A percentile compares a stretch with the other conserved stretches of the same genome.
phyloP scores from a whole-genome alignment of 2,329 filamentous ascomycete genomes.

The Escovopsis sp. region DNA sequence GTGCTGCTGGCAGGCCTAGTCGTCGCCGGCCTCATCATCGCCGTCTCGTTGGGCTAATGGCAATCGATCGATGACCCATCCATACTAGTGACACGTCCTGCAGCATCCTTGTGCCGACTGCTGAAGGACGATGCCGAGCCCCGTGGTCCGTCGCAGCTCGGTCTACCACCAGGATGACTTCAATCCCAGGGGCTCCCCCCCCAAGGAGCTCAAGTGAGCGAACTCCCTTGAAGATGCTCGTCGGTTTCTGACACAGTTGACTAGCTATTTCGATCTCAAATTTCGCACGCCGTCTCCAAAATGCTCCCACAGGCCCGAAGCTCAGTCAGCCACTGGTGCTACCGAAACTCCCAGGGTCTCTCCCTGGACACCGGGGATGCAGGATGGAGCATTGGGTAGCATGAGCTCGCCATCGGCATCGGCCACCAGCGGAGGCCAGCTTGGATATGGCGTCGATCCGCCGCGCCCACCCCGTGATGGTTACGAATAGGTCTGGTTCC shows the following conservation, averaged over 20 bases:
- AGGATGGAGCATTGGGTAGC: constrained; percentile 5
- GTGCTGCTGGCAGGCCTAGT: no score
- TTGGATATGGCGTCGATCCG: constrained; percentile 27
- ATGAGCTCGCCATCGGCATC: constrained; percentile 1
- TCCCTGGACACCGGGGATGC: constrained; percentile 4
- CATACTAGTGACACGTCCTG: no score
- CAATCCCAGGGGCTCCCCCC: no score
- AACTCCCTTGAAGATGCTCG: background rate
- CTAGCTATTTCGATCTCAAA: constrained; percentile 20
- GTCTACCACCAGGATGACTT: no score
- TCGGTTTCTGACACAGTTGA: no score
- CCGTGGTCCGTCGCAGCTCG: no score
- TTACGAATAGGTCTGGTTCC: constrained; percentile 49
- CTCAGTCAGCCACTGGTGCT: background rate
- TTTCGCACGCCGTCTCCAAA: constrained; percentile 5
- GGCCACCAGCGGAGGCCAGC: constrained; percentile 1
- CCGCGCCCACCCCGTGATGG: constrained; percentile 40
- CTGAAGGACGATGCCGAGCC: no score
- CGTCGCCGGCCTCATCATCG: no score
- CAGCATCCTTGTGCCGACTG: no score
- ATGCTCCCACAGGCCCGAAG: background rate
- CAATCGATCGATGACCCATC: no score
- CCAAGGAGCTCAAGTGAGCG: no score
- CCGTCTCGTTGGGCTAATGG: no score
- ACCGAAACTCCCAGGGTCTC: background rate